These are phyloP conservation scores for Paspalum vaginatum DNA, from an alignment of 176 grass and related monocot genomes.

Conservation along the genomic window DNA sequence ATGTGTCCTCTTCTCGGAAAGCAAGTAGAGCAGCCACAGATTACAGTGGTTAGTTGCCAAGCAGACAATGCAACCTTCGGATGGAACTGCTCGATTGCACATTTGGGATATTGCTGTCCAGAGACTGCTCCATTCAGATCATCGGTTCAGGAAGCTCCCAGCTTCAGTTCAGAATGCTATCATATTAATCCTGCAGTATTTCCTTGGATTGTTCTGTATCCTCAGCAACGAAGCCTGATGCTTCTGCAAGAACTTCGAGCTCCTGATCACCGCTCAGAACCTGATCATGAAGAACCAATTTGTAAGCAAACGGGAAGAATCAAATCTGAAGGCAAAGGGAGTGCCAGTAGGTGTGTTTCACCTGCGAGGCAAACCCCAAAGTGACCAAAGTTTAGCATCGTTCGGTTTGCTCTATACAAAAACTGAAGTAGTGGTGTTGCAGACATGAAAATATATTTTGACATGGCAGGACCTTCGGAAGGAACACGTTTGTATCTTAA, in stretches of 20 bases:
- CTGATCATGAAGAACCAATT: constrained; percentile 41
- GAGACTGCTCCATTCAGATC: neutral
- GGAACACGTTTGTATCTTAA: neutral
- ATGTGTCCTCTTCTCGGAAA: neutral
- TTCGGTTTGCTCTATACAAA: neutral
- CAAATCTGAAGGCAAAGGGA: neutral
- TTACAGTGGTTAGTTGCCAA: constrained; percentile 37
- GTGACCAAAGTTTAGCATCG: neutral
- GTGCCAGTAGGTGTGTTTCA: neutral
- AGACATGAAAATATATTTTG: neutral
- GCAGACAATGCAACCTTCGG: neutral
- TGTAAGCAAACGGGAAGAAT: neutral
- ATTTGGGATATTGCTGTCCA: neutral
- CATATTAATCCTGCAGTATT: neutral
- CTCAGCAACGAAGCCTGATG: constrained; percentile 60
- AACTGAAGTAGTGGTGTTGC: neutral
- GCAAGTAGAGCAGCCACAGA: neutral
- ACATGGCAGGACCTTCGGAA: neutral
- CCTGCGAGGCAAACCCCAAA: neutral
- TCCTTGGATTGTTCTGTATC: constrained; percentile 30
- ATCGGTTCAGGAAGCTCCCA: constrained; percentile 1
- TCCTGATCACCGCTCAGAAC: constrained; percentile 82
- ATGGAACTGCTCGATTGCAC: neutral
- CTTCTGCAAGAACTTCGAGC: constrained; percentile 69
- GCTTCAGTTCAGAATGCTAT: neutral